Evolutionary conservation across 1,139 yeast genomes (phyloP).

Genomic region (Kodamaea anthophila): DNA sequence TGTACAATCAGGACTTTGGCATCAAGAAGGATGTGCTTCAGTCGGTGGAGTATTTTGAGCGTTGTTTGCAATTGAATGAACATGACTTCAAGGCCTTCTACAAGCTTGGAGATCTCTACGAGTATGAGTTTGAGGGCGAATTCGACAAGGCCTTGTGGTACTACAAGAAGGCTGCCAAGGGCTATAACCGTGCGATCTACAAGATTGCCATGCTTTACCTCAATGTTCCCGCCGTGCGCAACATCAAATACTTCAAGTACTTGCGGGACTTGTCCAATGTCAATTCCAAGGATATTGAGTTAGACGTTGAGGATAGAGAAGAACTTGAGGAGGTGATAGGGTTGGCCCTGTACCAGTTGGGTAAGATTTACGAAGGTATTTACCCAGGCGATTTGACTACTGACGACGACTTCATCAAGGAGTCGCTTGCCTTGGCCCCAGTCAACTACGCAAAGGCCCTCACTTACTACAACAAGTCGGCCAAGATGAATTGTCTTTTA

Average conservation of each 20-base stretch:
- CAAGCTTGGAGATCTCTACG: constrained; percentile 39
- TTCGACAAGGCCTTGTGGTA: constrained; percentile 30
- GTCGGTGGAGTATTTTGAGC: constrained; percentile 30
- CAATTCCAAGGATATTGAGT: constrained; percentile 27
- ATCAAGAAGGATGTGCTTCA: constrained; percentile 24
- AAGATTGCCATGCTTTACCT: constrained; percentile 37
- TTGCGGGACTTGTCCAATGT: constrained; percentile 34
- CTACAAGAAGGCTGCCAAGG: constrained; percentile 38
- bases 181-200: constrained; percentile 41
- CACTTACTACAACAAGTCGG: constrained; percentile 68
- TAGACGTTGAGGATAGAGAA: constrained; percentile 35
- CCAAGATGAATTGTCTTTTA: constrained; percentile 67
- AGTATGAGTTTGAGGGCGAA: constrained; percentile 25
- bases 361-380: constrained; percentile 64
- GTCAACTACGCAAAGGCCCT: constrained; percentile 58
- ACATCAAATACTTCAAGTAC: constrained; percentile 32
- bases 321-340: constrained; percentile 41
- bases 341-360: constrained; percentile 49
- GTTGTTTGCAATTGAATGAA: constrained; percentile 28
- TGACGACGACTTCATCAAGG: constrained; percentile 32
- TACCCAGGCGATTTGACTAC: constrained; percentile 40
- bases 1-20: constrained; percentile 35
- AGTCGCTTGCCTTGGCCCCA: constrained; percentile 34
- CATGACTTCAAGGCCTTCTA: constrained; percentile 31
- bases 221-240: constrained; percentile 30